phyloP scores from a whole-genome alignment of 2,329 filamentous ascomycete genomes.

The Colletotrichum tropicicola region DNA sequence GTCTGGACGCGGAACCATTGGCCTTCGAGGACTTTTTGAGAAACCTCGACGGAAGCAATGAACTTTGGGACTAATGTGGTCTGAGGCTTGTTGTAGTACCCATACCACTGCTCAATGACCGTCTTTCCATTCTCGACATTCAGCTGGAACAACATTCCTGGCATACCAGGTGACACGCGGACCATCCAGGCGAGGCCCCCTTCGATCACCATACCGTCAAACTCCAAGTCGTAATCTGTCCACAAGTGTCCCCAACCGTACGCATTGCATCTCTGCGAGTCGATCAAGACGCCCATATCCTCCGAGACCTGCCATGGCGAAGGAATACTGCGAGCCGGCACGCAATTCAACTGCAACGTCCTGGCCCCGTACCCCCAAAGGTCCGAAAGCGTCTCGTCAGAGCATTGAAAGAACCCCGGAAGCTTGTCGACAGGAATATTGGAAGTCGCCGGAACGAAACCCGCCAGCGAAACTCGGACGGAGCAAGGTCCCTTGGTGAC shows the following conservation, averaged over 20 bases:
- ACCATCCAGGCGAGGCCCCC: conserved; percentile 1
- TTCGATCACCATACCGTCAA: not conserved
- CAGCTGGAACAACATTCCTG: not conserved
- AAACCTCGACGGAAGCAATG: not conserved
- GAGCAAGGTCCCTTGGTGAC: not conserved
- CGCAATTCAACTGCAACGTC: conserved; percentile 3
- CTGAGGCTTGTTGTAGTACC: conserved; percentile 6
- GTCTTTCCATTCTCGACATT: not conserved
- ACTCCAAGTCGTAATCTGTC: conserved; percentile 2
- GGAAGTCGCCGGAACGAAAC: not conserved
- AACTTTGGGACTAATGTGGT: not conserved
- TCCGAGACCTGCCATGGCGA: conserved; percentile 3
- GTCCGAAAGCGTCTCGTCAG: not conserved
- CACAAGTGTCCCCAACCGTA: not conserved
- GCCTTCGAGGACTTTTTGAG: not conserved
- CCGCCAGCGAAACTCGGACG: not conserved
- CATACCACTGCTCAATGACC: not conserved
- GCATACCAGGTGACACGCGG: conserved; percentile 1
- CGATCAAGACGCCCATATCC: not conserved
- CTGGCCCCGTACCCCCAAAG: conserved; percentile 1
- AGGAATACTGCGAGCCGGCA: not conserved
- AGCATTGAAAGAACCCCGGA: not conserved
- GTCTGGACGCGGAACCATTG: not conserved
- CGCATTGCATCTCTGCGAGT: conserved; percentile 5
- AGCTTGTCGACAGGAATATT: not conserved